phyloP scores from a whole-genome alignment of 2,329 filamentous ascomycete genomes.

The Fusarium buxicola region DNA sequence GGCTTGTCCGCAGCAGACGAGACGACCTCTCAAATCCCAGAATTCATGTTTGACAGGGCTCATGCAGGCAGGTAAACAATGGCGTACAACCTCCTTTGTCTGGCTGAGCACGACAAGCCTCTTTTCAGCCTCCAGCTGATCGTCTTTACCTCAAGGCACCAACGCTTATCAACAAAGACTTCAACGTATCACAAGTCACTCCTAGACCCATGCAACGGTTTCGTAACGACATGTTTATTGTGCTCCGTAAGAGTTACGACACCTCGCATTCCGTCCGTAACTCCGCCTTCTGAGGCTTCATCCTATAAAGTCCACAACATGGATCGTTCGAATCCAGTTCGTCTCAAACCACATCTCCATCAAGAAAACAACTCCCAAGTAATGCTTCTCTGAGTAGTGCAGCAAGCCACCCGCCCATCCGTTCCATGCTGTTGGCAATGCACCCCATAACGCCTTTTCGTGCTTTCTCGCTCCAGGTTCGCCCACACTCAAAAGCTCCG shows the following conservation, averaged over 20 bases:
- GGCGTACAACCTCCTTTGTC: background rate
- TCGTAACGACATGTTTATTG: background rate
- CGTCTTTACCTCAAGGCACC: background rate
- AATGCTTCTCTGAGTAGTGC: conserved; percentile 25
- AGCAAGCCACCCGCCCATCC: conserved; percentile 7
- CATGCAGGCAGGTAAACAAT: conserved; percentile 8
- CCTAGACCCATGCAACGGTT: background rate
- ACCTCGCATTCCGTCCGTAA: background rate
- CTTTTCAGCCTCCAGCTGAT: background rate
- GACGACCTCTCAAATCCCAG: conserved; percentile 3
- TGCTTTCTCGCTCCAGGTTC: background rate
- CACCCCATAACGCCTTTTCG: conserved; percentile 32
- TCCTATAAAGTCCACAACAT: background rate
- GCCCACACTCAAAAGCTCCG: background rate
- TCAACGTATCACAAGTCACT: too few species aligned
- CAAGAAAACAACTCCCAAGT: conserved; percentile 29
- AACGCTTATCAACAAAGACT: background rate
- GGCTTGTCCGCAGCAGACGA: background rate
- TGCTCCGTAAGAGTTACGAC: background rate
- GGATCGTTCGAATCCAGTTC: background rate
- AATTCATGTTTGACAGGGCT: background rate
- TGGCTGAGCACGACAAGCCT: background rate
- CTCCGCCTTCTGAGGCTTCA: background rate
- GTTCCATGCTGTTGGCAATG: conserved; percentile 23
- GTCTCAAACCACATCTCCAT: background rate